These are phyloP conservation scores for Vachellia pachyceras DNA, from an alignment of 306 rosid genomes.

Conservation along the genomic window DNA sequence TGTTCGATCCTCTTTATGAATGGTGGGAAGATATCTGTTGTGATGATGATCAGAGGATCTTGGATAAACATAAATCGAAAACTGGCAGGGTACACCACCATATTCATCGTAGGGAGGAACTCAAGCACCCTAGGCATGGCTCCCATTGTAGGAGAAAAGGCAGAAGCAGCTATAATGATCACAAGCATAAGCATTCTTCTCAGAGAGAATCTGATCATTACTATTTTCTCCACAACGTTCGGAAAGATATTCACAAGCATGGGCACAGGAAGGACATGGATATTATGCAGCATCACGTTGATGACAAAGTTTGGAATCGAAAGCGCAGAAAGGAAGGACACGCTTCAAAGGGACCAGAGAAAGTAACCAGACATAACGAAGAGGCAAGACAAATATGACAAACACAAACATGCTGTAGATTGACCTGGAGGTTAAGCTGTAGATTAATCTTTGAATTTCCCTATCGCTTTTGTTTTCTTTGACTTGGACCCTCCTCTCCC, in stretches of 20 bases:
- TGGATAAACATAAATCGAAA: slow-evolving; percentile 39
- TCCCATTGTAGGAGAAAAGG: slow-evolving; percentile 51
- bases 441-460: not conserved
- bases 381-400: slow-evolving; percentile 41
- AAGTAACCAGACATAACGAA: slow-evolving; percentile 37
- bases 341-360: slow-evolving; percentile 39
- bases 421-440: slow-evolving; percentile 37
- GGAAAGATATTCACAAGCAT: slow-evolving; percentile 62
- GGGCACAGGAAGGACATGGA: slow-evolving; percentile 47
- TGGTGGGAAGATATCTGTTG: slow-evolving; percentile 82
- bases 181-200: slow-evolving; percentile 55
- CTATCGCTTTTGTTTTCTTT: not conserved
- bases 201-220: slow-evolving; percentile 50
- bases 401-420: slow-evolving; percentile 37
- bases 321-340: slow-evolving; percentile 45
- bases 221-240: slow-evolving; percentile 55
- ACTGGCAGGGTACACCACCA: slow-evolving; percentile 41
- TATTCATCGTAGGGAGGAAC: slow-evolving; percentile 47
- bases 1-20: slow-evolving; percentile 89
- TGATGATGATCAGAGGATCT: slow-evolving; percentile 37
- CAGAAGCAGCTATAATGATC: slow-evolving; percentile 40
- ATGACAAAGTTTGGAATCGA: slow-evolving; percentile 45
- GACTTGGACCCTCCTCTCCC: not conserved
- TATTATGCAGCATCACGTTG: slow-evolving; percentile 37
- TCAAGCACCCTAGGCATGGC: slow-evolving; percentile 47